Evolutionary conservation across 2,329 filamentous ascomycete species (phyloP), one percentile per base, ranked within the genome.

Genomic region (Tolypocladium pustulatum): DNA sequence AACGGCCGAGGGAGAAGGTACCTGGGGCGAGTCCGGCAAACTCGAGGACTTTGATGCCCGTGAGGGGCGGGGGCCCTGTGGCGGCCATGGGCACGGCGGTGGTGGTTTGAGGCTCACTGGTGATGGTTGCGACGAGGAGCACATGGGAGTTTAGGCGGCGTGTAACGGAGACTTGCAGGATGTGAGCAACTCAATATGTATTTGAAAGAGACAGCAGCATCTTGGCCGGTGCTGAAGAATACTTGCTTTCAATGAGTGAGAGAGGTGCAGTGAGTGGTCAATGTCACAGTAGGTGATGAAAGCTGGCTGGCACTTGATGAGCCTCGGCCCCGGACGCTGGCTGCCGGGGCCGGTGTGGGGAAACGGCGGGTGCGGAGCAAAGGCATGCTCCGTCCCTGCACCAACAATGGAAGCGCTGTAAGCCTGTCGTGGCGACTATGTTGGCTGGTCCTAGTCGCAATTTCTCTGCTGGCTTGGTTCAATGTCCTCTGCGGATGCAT

Each of bases 1-100:
- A 32, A 5, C 7, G 52, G 37, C 20, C 49, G 32, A 15, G 25
- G 25, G 41, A 15, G 9, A 10, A 63, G 69, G 27, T 69, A 84
- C 84, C 84, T 64, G 86, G 86, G 20, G 86, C 86, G 27, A 84
- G 76, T 27, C 82, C 82, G 55, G 82, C 82, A 62, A 85, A 80
- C 65, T 85, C 82, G 41, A 85, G 72, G 67, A 85, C 81, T 64
- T 78, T 81, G 68, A 84, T 73, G 61, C 79, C 80, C 52, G 74
- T 71, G 34, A 83, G 72, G 49, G 73, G 69, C 30, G 65, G 62
- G 1, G 58, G 5, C 32, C 32, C 38, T 8, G 38, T 27, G 25
- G 55, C 53, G 46, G 55, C 32, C 59, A 59, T 60, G 57, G 17
- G 12, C 20, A 46, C 7, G 30, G 30, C 15, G 37, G 25, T 34